Percentiles rank a stretch among this genome's conserved stretches.
Conservation (phyloP, 176 grass and related monocot genomes). For the Secale cereale region DNA sequence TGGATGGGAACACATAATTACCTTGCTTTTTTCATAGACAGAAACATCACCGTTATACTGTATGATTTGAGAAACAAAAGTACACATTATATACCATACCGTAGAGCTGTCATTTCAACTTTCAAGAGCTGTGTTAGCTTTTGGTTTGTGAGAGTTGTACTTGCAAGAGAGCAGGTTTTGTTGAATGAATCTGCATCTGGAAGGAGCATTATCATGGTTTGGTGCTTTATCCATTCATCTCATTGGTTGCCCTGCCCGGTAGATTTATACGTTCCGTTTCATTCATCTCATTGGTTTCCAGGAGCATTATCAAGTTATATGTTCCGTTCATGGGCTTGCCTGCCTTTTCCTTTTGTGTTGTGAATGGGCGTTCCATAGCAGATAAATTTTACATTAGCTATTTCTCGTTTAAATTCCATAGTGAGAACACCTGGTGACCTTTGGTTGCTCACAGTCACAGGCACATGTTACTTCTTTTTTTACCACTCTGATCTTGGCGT, state of each 20-base stretch:
- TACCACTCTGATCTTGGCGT: too few species aligned
- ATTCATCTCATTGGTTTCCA: background rate
- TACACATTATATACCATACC: background rate
- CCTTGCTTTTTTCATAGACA: background rate
- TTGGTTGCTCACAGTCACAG: too few species aligned
- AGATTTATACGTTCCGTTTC: too few species aligned
- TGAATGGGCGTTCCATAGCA: too few species aligned
- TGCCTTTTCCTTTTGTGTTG: background rate
- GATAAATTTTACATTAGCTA: too few species aligned
- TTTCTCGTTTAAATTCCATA: too few species aligned
- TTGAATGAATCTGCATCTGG: background rate
- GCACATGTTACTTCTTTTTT: too few species aligned
- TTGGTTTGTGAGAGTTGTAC: background rate
- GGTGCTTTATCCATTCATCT: too few species aligned
- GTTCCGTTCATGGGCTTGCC: background rate
- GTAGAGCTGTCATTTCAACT: background rate
- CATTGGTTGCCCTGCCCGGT: background rate
- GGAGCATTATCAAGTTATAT: background rate
- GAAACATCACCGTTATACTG: background rate
- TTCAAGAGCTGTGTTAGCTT: background rate
- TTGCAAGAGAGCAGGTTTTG: background rate
- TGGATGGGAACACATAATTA: conserved; percentile 18
- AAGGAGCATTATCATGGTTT: background rate
- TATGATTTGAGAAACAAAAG: background rate
- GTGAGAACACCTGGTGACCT: too few species aligned